Base-by-base conservation (phyloP, 371 early-diverging fungal species). In the Choanephora cucurbitarum region DNA sequence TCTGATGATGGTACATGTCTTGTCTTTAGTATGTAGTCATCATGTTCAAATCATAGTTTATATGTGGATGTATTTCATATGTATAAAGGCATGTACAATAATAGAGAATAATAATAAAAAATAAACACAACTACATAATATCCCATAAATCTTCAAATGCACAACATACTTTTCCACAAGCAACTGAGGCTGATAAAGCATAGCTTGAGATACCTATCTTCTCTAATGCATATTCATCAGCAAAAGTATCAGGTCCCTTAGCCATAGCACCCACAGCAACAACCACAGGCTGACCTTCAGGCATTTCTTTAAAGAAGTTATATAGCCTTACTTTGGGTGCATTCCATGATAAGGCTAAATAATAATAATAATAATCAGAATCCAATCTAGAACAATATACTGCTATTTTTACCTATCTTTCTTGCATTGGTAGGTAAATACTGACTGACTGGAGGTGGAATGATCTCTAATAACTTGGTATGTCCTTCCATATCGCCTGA, bases 221-320 rank as follows among this genome's bases (percentile, higher is more conserved):
- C 57, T 93, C 92, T 65, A 94, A 92, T 24, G 86, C 88, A 60
- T 89, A 91, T 24, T 77, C 67, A 68, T 97, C 97, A 10, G 92
- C 97, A 87, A 94, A 97, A 58, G 88, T 84, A 65, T 97, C 97
- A 49, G 79, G 79, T 14, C 99, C 98, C 63, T 94, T 95, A 7
- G 97, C 95, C 89, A 97, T 89, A 5, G 98, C 98, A 15, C 98
- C 98, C 19, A 99, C 89, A 40, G 93, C 91, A 37, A 97, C 91
- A 9, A 91, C 91, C 31, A 97, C 75, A 24, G 90, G 85, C 58
- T 89, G 72, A 46, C 89, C 88, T 22, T 70, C 70, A 7, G 90
- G 88, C 17, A 95, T 34, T 19, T 75, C 23, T 83, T 85, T 51
- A 79, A 70, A 95, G 71, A 89, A 96, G 10, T 85, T 73, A 44